These are phyloP conservation scores for Camelina sativa DNA, from an alignment of 345 rosid species.

Conservation along the genomic window DNA sequence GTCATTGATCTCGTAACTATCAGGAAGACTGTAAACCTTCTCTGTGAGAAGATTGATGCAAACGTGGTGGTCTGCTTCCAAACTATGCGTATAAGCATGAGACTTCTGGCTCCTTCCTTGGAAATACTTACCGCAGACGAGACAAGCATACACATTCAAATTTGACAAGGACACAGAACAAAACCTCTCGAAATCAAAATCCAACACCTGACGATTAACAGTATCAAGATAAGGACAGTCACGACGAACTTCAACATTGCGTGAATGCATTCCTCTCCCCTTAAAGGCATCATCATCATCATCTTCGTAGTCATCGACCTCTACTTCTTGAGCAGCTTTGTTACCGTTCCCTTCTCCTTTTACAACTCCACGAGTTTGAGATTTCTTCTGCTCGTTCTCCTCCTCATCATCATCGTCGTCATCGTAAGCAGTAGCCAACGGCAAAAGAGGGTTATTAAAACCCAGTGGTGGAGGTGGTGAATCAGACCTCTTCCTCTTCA, in stretches of 20 bases:
- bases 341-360: conserved; percentile 36
- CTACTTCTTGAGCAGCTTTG: conserved; percentile 37
- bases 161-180: conserved; percentile 92
- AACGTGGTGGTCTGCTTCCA: conserved; percentile 97
- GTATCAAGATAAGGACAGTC: conserved; percentile 98
- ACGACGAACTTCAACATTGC: conserved; percentile 74
- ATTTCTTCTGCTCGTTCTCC: conserved; percentile 44
- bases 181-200: conserved; percentile 96
- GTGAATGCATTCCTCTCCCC: conserved; percentile 50
- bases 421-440: conserved; percentile 61
- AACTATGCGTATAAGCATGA: conserved; percentile 97
- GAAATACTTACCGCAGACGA: conserved; percentile 94
- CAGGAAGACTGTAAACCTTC: conserved; percentile 97
- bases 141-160: conserved; percentile 91
- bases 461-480: conserved; percentile 51
- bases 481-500: conserved; percentile 59
- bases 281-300: conserved; percentile 36
- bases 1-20: conserved; percentile 92
- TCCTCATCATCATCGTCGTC: conserved; percentile 75
- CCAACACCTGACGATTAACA: conserved; percentile 99
- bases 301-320: conserved; percentile 51
- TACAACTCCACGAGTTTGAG: conserved; percentile 1
- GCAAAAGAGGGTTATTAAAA: conserved; percentile 68
- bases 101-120: conserved; percentile 97
- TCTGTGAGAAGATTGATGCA: conserved; percentile 89